Conservation (phyloP, 2,329 filamentous ascomycete genomes). For the Pyrenochaeta sp. region DNA sequence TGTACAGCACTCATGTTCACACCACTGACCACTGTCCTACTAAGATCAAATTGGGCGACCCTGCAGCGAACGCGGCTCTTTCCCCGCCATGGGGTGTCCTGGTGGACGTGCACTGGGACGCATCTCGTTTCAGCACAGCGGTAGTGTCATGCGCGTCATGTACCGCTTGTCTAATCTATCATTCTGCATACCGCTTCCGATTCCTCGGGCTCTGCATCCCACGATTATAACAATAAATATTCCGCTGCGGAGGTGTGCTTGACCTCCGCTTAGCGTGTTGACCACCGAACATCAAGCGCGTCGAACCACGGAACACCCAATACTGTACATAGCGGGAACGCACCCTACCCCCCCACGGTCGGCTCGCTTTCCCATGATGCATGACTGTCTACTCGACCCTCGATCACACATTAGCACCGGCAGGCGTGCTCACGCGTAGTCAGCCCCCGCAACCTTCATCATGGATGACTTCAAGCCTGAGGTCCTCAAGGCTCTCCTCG, state of each 20-base stretch:
- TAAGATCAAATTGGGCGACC: not conserved
- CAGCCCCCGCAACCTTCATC: conserved; percentile 21
- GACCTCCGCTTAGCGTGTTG: conserved; percentile 25
- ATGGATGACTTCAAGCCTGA: conserved; percentile 53
- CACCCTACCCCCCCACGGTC: conserved; percentile 19
- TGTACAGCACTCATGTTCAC: not conserved
- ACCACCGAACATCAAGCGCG: conserved; percentile 12
- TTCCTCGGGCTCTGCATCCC: not conserved
- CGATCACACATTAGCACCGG: conserved; percentile 20
- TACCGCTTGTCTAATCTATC: conserved; percentile 3
- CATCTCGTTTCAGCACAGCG: conserved; percentile 32
- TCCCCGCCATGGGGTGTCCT: conserved; percentile 27
- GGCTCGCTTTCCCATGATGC: conserved; percentile 39
- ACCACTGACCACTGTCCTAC: not conserved
- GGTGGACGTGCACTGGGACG: conserved; percentile 26
- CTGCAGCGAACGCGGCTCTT: conserved; percentile 17
- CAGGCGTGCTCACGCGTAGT: conserved; percentile 23
- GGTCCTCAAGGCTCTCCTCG: conserved; percentile 49
- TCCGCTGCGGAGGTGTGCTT: conserved; percentile 17
- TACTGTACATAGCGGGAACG: conserved; percentile 17
- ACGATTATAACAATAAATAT: not conserved
- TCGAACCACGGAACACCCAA: conserved; percentile 31
- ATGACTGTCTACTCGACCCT: conserved; percentile 25
- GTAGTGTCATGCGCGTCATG: conserved; percentile 29
- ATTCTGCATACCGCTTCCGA: not conserved